phyloP scores from a whole-genome alignment of 176 grass and related monocot genomes.

The Aegilops bicornis region DNA sequence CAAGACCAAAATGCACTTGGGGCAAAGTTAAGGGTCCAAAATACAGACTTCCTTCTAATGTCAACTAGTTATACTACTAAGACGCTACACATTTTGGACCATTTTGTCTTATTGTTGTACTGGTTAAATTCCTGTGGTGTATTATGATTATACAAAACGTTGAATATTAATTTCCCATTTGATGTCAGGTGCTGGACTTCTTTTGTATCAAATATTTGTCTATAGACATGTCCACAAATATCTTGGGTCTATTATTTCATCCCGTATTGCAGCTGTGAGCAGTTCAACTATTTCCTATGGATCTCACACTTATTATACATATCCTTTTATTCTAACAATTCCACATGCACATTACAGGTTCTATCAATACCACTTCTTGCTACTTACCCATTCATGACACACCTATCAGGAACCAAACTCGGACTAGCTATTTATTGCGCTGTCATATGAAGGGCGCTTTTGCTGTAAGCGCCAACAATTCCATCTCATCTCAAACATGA shows the following conservation, averaged over 20 bases:
- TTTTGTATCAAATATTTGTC: slow-evolving; percentile 71
- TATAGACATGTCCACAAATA: slow-evolving; percentile 42
- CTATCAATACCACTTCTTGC: slow-evolving; percentile 65
- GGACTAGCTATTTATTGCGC: slow-evolving; percentile 42
- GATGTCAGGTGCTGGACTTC: slow-evolving; percentile 55
- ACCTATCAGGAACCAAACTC: slow-evolving; percentile 52
- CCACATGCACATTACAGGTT: slow-evolving; percentile 7
- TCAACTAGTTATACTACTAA: not conserved
- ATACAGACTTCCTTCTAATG: not conserved
- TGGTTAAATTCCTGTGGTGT: too few species aligned
- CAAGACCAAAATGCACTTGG: too few species aligned
- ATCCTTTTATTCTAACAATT: not conserved
- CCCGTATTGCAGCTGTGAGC: slow-evolving; percentile 48
- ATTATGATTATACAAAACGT: too few species aligned
- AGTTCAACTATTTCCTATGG: not conserved
- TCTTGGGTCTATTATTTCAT: slow-evolving; percentile 45
- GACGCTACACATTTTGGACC: not conserved
- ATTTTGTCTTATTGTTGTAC: not conserved
- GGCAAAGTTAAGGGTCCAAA: too few species aligned
- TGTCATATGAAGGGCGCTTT: slow-evolving; percentile 48
- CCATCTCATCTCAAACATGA: not conserved
- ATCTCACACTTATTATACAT: not conserved
- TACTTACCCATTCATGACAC: slow-evolving; percentile 62
- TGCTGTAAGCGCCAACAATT: slow-evolving; percentile 35
- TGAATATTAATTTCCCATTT: too few species aligned